Conservation (phyloP, 331 rosid species). For the Stylosanthes scabra region DNA sequence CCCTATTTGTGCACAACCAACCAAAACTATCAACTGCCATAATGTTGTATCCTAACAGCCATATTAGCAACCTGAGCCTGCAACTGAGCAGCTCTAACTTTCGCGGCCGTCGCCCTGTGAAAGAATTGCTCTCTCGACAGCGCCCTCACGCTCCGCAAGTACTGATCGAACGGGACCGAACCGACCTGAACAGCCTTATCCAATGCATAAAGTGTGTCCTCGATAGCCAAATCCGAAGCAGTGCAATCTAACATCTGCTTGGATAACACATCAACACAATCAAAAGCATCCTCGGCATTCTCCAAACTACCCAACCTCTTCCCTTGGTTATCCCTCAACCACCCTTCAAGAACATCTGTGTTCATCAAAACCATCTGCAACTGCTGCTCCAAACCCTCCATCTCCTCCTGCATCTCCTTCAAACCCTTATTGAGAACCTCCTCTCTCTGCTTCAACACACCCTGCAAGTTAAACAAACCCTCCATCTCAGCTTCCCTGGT, state of each 20-base stretch:
- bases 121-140: constrained; percentile 90
- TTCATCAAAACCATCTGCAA: constrained; percentile 91
- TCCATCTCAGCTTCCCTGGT: constrained; percentile 81
- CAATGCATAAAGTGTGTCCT: constrained; percentile 79
- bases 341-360: constrained; percentile 70
- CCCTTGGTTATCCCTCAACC: constrained; percentile 82
- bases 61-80: constrained; percentile 89
- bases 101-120: constrained; percentile 69
- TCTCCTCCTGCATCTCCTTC: constrained; percentile 88
- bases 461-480: constrained; percentile 73
- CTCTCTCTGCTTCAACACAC: constrained; percentile 69
- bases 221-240: constrained; percentile 84
- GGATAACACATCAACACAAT: constrained; percentile 70
- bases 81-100: constrained; percentile 87
- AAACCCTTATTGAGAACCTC: constrained; percentile 61
- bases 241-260: constrained; percentile 85
- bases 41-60: constrained; percentile 75
- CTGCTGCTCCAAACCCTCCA: constrained; percentile 87
- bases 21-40: constrained; percentile 42
- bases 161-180: constrained; percentile 75
- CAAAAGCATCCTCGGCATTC: constrained; percentile 64
- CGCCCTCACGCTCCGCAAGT: constrained; percentile 79
- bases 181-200: constrained; percentile 88
- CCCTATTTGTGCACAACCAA: background rate
- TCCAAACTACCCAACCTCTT: constrained; percentile 46